These are phyloP conservation scores for Pterocarpus santalinus DNA, from an alignment of 306 rosid genomes.

Conservation along the genomic window DNA sequence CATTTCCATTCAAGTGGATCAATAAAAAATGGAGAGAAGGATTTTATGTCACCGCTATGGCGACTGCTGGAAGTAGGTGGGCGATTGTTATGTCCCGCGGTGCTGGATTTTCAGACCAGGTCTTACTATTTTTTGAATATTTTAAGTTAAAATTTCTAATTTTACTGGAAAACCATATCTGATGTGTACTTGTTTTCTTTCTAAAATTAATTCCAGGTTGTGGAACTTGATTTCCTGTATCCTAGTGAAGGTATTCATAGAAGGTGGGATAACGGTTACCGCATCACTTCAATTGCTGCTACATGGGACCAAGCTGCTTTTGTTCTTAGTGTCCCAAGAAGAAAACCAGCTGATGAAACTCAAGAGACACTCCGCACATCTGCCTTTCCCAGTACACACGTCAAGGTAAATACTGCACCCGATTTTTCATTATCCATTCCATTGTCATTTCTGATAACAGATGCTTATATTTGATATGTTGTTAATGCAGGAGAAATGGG, in stretches of 20 bases:
- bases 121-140: conserved; percentile 32
- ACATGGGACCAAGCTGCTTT: conserved; percentile 86
- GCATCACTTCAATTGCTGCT: conserved; percentile 87
- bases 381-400: conserved; percentile 84
- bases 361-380: conserved; percentile 52
- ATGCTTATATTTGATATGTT: conserved; percentile 38
- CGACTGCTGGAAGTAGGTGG: conserved; percentile 82
- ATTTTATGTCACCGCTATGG: conserved; percentile 79
- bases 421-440: background rate
- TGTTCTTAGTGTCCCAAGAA: conserved; percentile 75
- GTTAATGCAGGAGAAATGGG: conserved; percentile 82
- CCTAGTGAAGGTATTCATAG: conserved; percentile 88
- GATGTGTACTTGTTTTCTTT: background rate
- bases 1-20: conserved; percentile 39
- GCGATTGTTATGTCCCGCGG: conserved; percentile 85
- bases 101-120: conserved; percentile 79
- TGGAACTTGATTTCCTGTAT: conserved; percentile 79
- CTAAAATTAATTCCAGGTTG: conserved; percentile 59
- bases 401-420: conserved; percentile 60
- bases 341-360: conserved; percentile 72
- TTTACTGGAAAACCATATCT: conserved; percentile 3
- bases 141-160: background rate
- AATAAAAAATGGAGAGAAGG: conserved; percentile 85
- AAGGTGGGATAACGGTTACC: conserved; percentile 74
- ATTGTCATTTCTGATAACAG: background rate